A percentile compares a stretch with the other conserved stretches of the same genome.
Evolutionary conservation across 495 filamentous ascomycete genomes (phyloP).

Genomic region (Staphylotrichum longicolle): DNA sequence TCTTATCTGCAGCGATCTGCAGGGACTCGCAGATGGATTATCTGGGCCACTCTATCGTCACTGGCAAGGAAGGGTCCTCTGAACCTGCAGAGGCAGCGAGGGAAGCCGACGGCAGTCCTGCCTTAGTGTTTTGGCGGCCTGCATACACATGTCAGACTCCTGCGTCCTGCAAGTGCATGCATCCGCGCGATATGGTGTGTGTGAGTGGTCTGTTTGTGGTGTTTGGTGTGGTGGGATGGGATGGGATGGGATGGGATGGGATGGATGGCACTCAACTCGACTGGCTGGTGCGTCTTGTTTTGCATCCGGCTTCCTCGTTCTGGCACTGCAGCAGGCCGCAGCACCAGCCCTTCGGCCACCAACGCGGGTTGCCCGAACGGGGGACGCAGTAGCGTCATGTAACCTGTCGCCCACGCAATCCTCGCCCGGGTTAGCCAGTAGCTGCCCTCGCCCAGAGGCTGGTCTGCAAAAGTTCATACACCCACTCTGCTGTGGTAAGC

Average conservation of each 20-base stretch:
- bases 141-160: not conserved
- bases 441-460: no score
- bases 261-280: not conserved
- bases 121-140: not conserved
- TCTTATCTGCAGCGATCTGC: slow-evolving; percentile 4
- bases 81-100: not conserved
- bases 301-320: slow-evolving; percentile 8
- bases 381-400: slow-evolving; percentile 11
- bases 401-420: not conserved
- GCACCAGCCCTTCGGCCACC: not conserved
- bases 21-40: slow-evolving; percentile 5
- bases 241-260: no score
- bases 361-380: slow-evolving; percentile 13
- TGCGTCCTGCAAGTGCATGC: not conserved
- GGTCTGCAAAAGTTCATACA: no score
- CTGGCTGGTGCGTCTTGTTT: no score
- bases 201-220: no score
- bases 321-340: not conserved
- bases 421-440: no score
- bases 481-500: no score
- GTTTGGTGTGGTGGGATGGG: no score
- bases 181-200: not conserved
- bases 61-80: slow-evolving; percentile 6
- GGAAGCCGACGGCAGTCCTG: not conserved
- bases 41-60: not conserved